Evolutionary conservation across 2,329 filamentous ascomycete genomes (phyloP), one percentile per base, ranked within the genome.

Genomic region (Trichoderma pleuroti): DNA sequence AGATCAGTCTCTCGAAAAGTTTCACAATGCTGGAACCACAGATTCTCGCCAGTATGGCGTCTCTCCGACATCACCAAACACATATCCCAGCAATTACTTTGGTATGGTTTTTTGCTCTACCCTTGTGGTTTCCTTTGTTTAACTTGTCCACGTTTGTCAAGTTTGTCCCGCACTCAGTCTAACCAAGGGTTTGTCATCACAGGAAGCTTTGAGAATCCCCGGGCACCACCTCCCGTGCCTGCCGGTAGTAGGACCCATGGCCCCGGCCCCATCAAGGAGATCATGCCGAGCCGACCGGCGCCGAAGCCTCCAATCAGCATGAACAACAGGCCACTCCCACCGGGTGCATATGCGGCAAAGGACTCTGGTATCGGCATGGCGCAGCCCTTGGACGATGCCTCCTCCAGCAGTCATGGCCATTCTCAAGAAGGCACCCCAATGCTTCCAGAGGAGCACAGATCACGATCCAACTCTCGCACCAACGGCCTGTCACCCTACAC

Each of bases 171-270:
- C 79, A 26, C 18, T n/a, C 64, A 68, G 54, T 84, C 94, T 94
- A 79, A 85, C 85, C 68, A 89, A 93, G 80, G 94, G 95, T 82
- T 34, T 54, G 34, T 32, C 34, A 89, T 93, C 83, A 91, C 94
- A 86, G 92, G 93, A 79, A 98, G 93, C 84, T 99, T 98, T 82
- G 96, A 98, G 83, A 98, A 99, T 78, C 96, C 96, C 62, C 89
- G 96, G 78, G 93, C 95, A 21, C 93, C 96, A 49, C 96, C 96
- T 73, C 96, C 95, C 12, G 92, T 98, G 72, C 94, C 95, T 71
- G 80, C 81, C 59, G 85, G 84, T 61, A 82, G 85, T 62, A 82
- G 85, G 71, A 82, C 81, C 71, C 82, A 81, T 57, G 79, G 83
- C 36, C 82, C 84, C 54, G 78, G 81, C 70, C 68, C 65, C 5